These are phyloP conservation scores for Leccinum ochraceum DNA, from an alignment of 768 basidiomycete species.

Conservation along the genomic window DNA sequence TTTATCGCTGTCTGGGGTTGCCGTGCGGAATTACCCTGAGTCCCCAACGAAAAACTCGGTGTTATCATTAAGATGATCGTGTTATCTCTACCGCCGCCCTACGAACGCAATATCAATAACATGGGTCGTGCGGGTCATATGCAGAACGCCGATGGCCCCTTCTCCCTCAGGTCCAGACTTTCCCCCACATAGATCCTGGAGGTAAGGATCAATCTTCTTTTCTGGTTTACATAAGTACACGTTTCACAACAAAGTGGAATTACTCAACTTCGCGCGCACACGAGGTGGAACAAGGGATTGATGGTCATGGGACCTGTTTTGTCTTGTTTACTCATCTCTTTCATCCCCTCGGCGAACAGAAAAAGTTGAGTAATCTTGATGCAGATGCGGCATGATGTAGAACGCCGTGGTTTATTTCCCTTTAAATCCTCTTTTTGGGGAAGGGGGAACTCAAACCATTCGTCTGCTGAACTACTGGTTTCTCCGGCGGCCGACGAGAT, in stretches of 20 bases:
- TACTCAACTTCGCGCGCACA: neutral
- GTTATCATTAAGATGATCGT: neutral
- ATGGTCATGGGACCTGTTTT: neutral
- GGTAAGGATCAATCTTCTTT: neutral
- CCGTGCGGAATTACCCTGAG: neutral
- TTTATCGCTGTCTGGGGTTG: neutral
- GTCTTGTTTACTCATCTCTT: neutral
- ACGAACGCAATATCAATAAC: neutral
- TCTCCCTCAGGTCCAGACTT: neutral
- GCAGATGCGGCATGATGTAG: neutral
- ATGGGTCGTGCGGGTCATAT: slow-evolving; percentile 14
- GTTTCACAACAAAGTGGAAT: neutral
- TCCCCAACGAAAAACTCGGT: neutral
- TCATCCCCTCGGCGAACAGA: neutral
- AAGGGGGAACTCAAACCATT: neutral
- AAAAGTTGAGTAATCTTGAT: neutral
- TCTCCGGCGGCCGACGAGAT: neutral
- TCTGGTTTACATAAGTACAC: neutral
- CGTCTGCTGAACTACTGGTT: neutral
- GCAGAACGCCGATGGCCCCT: slow-evolving; percentile 6
- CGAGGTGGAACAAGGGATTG: neutral
- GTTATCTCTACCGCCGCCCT: slow-evolving; percentile 9
- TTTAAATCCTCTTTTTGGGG: neutral
- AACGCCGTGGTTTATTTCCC: neutral
- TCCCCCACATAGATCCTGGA: neutral